Evolutionary conservation across 257 asterid genomes (phyloP), one percentile per base, ranked within the genome.

Genomic region (Eustoma russellianum): DNA sequence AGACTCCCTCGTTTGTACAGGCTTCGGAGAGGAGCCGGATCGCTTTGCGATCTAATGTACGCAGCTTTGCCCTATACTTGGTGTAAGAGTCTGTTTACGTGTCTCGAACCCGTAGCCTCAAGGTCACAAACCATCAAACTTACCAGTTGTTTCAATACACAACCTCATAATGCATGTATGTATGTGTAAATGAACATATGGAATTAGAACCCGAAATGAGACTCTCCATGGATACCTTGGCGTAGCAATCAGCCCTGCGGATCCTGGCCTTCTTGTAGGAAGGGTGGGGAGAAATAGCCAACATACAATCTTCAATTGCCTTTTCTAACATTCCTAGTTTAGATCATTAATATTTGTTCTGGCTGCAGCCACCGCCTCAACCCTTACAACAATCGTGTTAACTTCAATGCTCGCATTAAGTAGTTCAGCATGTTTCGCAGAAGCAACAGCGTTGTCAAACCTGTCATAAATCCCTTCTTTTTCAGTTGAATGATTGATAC

Each of bases 291-390:
- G 40, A 45, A 24, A 83, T 82, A 33, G 94, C 89, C 13, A 57
- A 48, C 0, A 64, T 67, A 69, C 89, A 83, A 68, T 80, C 94
- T 55, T 83, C 94, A 2, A 71, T 64, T 14, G 86, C 82, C 64
- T 80, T 78, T 70, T 80, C 94, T 18, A 55, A 74, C 33, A 70
- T 77, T 2, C 83, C 74, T 18, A 78, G 54, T 24, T 24, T 24
- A 24, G 30, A 24, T 24, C 30, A 66, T 83, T 83, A 24, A 86
- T 89, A 6, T 59, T 71, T 47, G 53, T 33, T 60, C 92, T 55
- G 38, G 74, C 74, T 61, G 61, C 33, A 40, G 71, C 71, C 46
- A 78, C 72, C 2, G 60, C 57, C 45, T 46, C 35, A 11, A 74
- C 62, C 63, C 52, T 78, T 48, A 62, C 71, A 5, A 67, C 63